Base-by-base conservation (phyloP, 1,284 basidiomycete species). In the Grifola frondosa region DNA sequence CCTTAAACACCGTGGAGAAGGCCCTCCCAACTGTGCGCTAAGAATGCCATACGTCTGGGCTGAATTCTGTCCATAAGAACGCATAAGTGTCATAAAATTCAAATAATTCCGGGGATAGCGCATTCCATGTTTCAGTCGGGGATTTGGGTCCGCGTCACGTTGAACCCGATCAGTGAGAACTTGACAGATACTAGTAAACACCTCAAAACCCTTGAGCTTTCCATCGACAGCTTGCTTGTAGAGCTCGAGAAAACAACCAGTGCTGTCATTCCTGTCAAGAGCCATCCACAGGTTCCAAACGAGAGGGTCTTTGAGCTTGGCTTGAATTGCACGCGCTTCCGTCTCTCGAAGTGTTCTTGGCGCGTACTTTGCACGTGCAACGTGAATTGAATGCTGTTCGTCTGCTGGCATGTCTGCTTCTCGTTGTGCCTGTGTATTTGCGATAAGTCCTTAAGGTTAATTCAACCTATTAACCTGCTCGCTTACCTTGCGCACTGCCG, bases 31-130 rank as follows among this genome's bases (percentile, higher is more conserved):
- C 3, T 30, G 24, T 5, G 13, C 15, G 6, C 11, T 19, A 4
- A 43, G 15, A 12, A 43, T 43, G 11, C 28, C 21, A 24, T 43
- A 43, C 22, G 37, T 34, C 26, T 43, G 42, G 12, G 42, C 42
- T 3, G 42, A 43, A 12, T 43, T 29, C 35, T 43, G 42, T 2
- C 42, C 42, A 19, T 43, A 32, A 8, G 42, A 43, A 5, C 35
- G 26, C 42, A 43, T 30, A 6, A 43, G 28, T 5, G 25, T 24
- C 35, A 37, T 37, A 15, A 37, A 43, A 19, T 43, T 43, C 11
- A 40, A 19, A 11, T 22, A 30, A 8, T 39, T 30, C 3, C 17
- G 37, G 11, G 29, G 28, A 17, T 45, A 45, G 11, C 37, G 25
- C 10, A 36, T 30, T 7, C 43, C 43, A 13, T 40, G 21, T 32